Evolutionary conservation across 345 rosid species (phyloP).

Genomic region (rapeseed (Brassica napus)): Da-Ae NC_063450.1:38048501-38049000

Average conservation of each 20-base stretch:
- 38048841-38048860: constrained; percentile 26
- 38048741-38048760: constrained; percentile 36
- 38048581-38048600: neutral
- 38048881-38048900: constrained; percentile 28
- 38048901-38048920: constrained; percentile 31
- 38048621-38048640: neutral
- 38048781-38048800: constrained; percentile 37
- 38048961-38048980: constrained; percentile 34
- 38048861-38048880: constrained; percentile 27
- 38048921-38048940: constrained; percentile 22
- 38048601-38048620: neutral
- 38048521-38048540: neutral
- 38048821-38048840: constrained; percentile 30
- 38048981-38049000: constrained; percentile 40
- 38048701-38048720: constrained; percentile 4
- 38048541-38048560: neutral
- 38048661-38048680: neutral
- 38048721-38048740: constrained; percentile 38
- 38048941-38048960: constrained; percentile 19
- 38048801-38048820: constrained; percentile 36
- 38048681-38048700: constrained; percentile 11
- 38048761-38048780: constrained; percentile 32
- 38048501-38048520: too few species aligned
- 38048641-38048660: neutral
- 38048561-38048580: neutral